A percentile compares a stretch with the other conserved stretches of the same genome.
Conservation (phyloP, 2,329 filamentous ascomycete genomes). For the Pestalotiopsis sp. region DNA sequence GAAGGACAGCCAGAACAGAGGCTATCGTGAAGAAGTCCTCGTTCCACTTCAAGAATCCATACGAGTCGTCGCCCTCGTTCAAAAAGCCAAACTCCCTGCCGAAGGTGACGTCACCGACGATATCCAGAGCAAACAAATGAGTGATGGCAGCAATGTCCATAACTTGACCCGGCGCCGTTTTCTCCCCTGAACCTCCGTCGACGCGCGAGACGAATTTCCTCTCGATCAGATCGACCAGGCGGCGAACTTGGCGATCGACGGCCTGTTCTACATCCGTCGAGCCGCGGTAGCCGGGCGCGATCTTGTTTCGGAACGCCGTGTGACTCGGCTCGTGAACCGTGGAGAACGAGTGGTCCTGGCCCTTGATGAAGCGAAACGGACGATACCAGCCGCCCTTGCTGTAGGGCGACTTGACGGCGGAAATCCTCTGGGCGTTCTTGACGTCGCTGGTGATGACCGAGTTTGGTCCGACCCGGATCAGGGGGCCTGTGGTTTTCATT, state of each 20-base stretch:
- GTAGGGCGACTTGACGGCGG: constrained; percentile 14
- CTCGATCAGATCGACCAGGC: background rate
- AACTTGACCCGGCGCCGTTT: background rate
- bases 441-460: constrained; percentile 18
- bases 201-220: background rate
- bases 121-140: background rate
- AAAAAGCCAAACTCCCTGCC: background rate
- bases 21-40: constrained; percentile 2
- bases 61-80: background rate
- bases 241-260: background rate
- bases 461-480: constrained; percentile 18
- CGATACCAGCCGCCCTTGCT: constrained; percentile 17
- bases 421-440: constrained; percentile 12
- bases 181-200: background rate
- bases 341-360: constrained; percentile 8
- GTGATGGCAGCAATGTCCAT: background rate
- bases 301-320: background rate
- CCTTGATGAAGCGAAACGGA: constrained; percentile 17
- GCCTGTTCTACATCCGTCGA: background rate
- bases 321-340: background rate
- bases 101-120: background rate
- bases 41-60: background rate
- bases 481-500: background rate
- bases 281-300: background rate
- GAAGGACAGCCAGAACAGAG: background rate